A percentile compares a stretch with the other conserved stretches of the same genome.
Evolutionary conservation across 2,329 filamentous ascomycete genomes (phyloP).

Genomic region (Aplosporella prunicola): DNA sequence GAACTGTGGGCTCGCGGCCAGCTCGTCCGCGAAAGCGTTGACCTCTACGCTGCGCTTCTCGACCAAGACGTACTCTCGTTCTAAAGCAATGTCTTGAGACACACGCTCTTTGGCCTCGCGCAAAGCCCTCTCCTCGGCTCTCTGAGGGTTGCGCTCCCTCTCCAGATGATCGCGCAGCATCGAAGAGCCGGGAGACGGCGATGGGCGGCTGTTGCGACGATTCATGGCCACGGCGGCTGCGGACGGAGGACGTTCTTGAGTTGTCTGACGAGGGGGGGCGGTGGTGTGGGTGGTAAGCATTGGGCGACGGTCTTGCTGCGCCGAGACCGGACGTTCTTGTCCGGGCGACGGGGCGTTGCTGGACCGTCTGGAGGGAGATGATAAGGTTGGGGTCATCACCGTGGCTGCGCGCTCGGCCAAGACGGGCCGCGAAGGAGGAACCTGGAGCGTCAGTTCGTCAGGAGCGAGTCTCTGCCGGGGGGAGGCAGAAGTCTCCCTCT

Average conservation of each 20-base stretch:
- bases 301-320: slow-evolving; percentile 34
- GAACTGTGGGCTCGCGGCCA: slow-evolving; percentile 67
- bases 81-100: slow-evolving; percentile 80
- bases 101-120: slow-evolving; percentile 51
- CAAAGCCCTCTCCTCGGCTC: slow-evolving; percentile 27
- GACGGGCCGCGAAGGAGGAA: slow-evolving; percentile 2
- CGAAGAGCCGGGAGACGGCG: slow-evolving; percentile 35
- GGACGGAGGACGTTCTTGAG: slow-evolving; percentile 26
- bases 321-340: slow-evolving; percentile 23
- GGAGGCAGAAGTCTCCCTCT: slow-evolving; percentile 1
- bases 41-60: slow-evolving; percentile 94
- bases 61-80: slow-evolving; percentile 90
- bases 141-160: slow-evolving; percentile 33
- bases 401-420: no score
- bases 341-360: slow-evolving; percentile 26
- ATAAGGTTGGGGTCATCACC: no score
- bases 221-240: slow-evolving; percentile 42
- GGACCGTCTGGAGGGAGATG: slow-evolving; percentile 13
- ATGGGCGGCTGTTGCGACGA: slow-evolving; percentile 50
- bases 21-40: slow-evolving; percentile 91
- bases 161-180: slow-evolving; percentile 40
- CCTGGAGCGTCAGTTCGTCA: slow-evolving; percentile 2
- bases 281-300: slow-evolving; percentile 35
- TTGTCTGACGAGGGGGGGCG: slow-evolving; percentile 32
- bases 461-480: slow-evolving; percentile 2